Evolutionary conservation across 225 moss, liverwort and hornwort species (phyloP).

Genomic region (Thuidium tamariscinum): DNA sequence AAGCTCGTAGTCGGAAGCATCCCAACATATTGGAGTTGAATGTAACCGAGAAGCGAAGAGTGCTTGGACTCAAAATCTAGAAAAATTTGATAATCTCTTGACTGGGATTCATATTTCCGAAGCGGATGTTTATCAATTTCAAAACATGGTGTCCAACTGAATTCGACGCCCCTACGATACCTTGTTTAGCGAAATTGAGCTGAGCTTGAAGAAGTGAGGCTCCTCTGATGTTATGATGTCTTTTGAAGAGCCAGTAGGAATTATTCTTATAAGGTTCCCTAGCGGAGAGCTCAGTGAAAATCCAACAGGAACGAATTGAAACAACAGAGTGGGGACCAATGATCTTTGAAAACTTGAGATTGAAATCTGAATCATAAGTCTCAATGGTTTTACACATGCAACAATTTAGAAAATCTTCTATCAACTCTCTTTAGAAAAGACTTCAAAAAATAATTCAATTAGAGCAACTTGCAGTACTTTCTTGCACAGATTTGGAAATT

Average conservation of each 20-base stretch:
- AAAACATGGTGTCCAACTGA: rapidly evolving
- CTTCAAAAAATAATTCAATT: neutral
- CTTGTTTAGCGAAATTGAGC: no score
- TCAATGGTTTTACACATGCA: neutral
- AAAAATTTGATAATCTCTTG: no score
- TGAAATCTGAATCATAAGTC: rapidly evolving
- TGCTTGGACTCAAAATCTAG: no score
- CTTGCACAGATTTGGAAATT: neutral
- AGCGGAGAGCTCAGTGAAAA: neutral
- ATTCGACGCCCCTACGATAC: neutral
- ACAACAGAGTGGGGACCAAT: neutral
- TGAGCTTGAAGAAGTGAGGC: neutral
- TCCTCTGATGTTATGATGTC: neutral
- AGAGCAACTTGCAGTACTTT: rapidly evolving
- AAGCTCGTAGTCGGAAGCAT: neutral
- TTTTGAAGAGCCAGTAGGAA: neutral
- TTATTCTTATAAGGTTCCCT: rapidly evolving
- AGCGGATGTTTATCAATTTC: no score
- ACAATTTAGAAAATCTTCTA: rapidly evolving
- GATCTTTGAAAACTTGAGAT: neutral
- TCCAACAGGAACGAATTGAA: neutral
- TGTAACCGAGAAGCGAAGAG: no score
- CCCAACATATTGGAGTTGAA: rapidly evolving
- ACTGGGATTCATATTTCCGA: no score
- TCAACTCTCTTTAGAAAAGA: rapidly evolving